These are phyloP conservation scores for Alloascoidea hylecoeti DNA, from an alignment of 805 yeast genomes.

Conservation along the genomic window DNA sequence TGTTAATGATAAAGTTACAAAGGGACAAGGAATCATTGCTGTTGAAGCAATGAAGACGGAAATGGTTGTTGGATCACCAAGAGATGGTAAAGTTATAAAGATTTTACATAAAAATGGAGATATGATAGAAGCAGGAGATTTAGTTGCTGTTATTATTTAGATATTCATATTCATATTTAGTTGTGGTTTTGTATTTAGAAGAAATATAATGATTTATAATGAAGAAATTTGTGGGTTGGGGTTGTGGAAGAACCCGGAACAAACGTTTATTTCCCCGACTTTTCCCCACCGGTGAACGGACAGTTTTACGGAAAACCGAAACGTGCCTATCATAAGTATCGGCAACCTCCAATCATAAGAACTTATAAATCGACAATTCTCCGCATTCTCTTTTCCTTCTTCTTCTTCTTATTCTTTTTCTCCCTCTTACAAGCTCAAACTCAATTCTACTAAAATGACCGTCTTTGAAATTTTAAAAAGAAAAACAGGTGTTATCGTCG, in stretches of 20 bases:
- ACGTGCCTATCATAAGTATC: too few relatives aligned
- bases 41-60: conserved; percentile 99
- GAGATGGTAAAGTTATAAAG: conserved; percentile 54
- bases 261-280: too few relatives aligned
- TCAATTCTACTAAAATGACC: conserved; percentile 27
- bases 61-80: conserved; percentile 72
- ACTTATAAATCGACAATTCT: too few relatives aligned
- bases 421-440: background rate
- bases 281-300: too few relatives aligned
- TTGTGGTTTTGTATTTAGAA: too few relatives aligned
- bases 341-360: too few relatives aligned
- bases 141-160: conserved; percentile 68
- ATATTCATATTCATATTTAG: too few relatives aligned
- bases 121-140: conserved; percentile 93
- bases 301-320: too few relatives aligned
- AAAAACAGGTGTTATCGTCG: conserved; percentile 83
- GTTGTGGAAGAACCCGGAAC: too few relatives aligned
- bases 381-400: conserved; percentile 2
- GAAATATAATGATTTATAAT: too few relatives aligned
- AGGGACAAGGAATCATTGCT: conserved; percentile 72
- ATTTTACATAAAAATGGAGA: conserved; percentile 78
- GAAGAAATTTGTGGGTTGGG: too few relatives aligned
- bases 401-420: conserved; percentile 1
- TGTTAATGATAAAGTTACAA: conserved; percentile 61
- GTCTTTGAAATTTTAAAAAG: conserved; percentile 50